Percentiles rank a stretch among this genome's conserved stretches.
Conservation (phyloP, 2,329 filamentous ascomycete genomes). For the Ophiosphaerella herpotricha region DNA sequence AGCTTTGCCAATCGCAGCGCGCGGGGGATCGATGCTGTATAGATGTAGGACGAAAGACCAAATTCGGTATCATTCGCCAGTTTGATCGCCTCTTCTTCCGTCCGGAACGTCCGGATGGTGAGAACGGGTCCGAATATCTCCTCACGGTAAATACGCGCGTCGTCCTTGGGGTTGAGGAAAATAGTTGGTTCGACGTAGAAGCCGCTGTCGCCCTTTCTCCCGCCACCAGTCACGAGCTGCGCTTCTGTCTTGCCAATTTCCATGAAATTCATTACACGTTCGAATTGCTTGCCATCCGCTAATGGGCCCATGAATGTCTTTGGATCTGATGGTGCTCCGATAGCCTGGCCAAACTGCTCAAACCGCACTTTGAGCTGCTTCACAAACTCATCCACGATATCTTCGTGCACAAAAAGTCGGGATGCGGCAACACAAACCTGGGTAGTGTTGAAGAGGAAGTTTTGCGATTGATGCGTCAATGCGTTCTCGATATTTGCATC, state of each 20-base stretch:
- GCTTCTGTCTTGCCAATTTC: constrained; percentile 34
- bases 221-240: constrained; percentile 32
- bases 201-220: constrained; percentile 28
- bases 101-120: constrained; percentile 37
- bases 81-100: constrained; percentile 38
- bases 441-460: constrained; percentile 57
- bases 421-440: constrained; percentile 64
- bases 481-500: constrained; percentile 56
- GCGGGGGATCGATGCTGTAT: constrained; percentile 29
- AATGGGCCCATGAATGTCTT: constrained; percentile 32
- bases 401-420: constrained; percentile 48
- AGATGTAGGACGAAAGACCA: constrained; percentile 33
- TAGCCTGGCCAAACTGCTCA: constrained; percentile 20
- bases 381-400: constrained; percentile 36
- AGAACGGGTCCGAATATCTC: constrained; percentile 43
- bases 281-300: constrained; percentile 34
- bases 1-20: constrained; percentile 35
- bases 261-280: constrained; percentile 27
- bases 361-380: constrained; percentile 32
- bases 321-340: constrained; percentile 20
- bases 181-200: constrained; percentile 39
- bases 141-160: constrained; percentile 32
- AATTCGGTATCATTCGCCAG: constrained; percentile 40
- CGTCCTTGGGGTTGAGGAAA: constrained; percentile 35
- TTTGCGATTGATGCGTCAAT: constrained; percentile 22